Evolutionary conservation across 148 eudicot species (phyloP), one percentile per base, ranked within the genome.

Genomic region (Chenopodium album): DNA sequence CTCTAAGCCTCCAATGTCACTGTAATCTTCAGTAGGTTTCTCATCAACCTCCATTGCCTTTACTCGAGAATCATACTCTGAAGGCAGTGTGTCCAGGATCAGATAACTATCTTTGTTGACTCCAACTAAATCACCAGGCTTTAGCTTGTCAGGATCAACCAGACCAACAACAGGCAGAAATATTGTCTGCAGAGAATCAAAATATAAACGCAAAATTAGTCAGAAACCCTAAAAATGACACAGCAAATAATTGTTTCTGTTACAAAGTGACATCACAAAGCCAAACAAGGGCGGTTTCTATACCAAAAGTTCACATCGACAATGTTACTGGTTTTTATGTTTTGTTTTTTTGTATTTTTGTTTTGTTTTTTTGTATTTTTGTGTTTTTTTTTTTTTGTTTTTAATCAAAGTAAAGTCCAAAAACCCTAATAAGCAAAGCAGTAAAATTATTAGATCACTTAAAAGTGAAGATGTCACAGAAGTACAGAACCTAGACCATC

Each of bases 31-130:
- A 80, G 98, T 96, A 82, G 99, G 99, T 85, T 96, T 96, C 85
- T 96, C 99, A 82, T 96, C 99, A 84, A 96, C 99, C 79, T 96
- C 99, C 99, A 96, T 94, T 65, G 99, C 99, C 87, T 96, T 96
- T 2, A 96, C 99, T 68, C 97, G 87, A 47, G 99, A 94, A 83
- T 96, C 99, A 84, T 96, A 96, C 82, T 96, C 97, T 23, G 98
- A 92, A 31, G 99, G 99, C 72, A 96, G 82, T 8, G 98, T 94
- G 85, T 96, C 99, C 85, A 96, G 87, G 82, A 96, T 94, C 84
- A 96, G 84, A 85, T 94, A 96, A 90, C 99, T 96, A 84, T 96
- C 99, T 80, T 96, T 96, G 88, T 96, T 96, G 64, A 96, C 99
- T 52, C 99, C 99, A 79, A 96, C 99, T 85, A 96, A 85, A 87